These are phyloP conservation scores for Penicillium verhagenii DNA, from an alignment of 495 filamentous ascomycete species.

Conservation along the genomic window DNA sequence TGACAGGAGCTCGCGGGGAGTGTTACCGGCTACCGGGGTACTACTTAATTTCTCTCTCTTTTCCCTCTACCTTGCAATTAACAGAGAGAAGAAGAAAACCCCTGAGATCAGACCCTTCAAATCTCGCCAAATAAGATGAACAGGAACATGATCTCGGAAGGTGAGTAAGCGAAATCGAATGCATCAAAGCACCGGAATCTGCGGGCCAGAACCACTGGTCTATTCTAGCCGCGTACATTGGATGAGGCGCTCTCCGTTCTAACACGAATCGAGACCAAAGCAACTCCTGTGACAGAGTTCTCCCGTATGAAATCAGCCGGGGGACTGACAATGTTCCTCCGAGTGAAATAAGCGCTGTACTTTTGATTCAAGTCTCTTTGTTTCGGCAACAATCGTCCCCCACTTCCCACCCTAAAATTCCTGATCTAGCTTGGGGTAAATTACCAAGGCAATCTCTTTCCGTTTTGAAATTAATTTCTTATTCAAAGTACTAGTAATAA, in stretches of 20 bases:
- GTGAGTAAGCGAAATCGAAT: conserved; percentile 1
- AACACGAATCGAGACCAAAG: conserved; percentile 21
- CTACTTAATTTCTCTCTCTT: not conserved
- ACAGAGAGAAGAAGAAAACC: conserved; percentile 3
- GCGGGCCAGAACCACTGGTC: not conserved
- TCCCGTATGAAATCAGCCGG: no score
- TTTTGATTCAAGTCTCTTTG: conserved; percentile 10
- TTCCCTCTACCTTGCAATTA: conserved; percentile 1
- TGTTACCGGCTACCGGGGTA: not conserved
- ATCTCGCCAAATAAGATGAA: conserved; percentile 3
- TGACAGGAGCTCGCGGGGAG: conserved; percentile 9
- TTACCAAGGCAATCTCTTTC: no score
- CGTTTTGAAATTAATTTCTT: no score
- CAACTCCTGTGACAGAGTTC: no score
- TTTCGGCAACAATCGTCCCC: not conserved
- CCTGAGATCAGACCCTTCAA: conserved; percentile 29
- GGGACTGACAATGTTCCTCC: conserved; percentile 9
- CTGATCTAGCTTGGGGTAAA: not conserved
- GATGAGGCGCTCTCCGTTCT: conserved; percentile 4
- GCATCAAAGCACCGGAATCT: conserved; percentile 8
- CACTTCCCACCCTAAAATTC: not conserved
- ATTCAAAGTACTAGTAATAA: no score
- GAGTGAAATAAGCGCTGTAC: conserved; percentile 23
- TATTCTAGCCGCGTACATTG: conserved; percentile 8
- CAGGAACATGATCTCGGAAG: not conserved